Evolutionary conservation across 208 protist genomes (phyloP).

Genomic region (Leishmania turanica): DNA sequence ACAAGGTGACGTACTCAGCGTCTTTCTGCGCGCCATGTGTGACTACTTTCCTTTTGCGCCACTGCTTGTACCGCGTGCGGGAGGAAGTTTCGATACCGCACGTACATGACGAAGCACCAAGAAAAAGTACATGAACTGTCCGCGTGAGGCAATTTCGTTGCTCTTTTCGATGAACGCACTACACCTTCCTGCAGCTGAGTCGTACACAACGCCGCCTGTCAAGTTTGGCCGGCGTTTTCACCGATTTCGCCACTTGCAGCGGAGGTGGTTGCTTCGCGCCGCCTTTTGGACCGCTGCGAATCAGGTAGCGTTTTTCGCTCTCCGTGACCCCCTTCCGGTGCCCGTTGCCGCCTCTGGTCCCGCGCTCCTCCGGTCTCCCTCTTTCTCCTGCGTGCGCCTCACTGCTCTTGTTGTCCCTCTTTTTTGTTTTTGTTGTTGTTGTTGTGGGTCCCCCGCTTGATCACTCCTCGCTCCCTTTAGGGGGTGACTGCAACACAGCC

Average conservation of each 20-base stretch:
- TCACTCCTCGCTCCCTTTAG: not conserved
- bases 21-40: conserved; percentile 47
- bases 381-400: not conserved
- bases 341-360: not conserved
- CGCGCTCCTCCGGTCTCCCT: not conserved
- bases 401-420: not conserved
- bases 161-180: not conserved
- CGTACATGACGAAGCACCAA: not conserved
- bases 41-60: conserved; percentile 22
- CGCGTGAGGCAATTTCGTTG: not conserved
- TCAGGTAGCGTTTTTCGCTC: not conserved
- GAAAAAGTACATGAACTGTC: not conserved
- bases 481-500: not conserved
- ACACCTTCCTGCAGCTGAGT: not conserved
- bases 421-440: not conserved
- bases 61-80: conserved; percentile 1
- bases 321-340: not conserved
- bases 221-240: too few species aligned
- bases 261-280: not conserved
- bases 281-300: not conserved
- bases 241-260: not conserved
- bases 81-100: too few species aligned
- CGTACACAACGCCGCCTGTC: not conserved
- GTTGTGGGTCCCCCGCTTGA: too few species aligned
- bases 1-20: conserved; percentile 31